These are phyloP conservation scores for Suillus placidus DNA, from an alignment of 768 basidiomycete genomes.

Conservation along the genomic window DNA sequence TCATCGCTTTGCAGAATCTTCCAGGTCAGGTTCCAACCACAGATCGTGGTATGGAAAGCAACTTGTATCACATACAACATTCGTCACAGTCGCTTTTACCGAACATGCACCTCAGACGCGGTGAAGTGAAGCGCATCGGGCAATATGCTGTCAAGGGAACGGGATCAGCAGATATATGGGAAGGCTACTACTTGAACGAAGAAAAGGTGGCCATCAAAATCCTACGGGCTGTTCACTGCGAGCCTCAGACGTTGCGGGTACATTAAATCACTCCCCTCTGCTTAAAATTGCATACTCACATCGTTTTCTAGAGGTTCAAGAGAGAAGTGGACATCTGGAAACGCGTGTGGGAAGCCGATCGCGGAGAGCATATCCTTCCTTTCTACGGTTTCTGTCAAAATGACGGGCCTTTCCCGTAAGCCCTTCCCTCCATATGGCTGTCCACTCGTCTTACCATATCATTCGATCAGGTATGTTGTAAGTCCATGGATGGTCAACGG, in stretches of 20 bases:
- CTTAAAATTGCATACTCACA: not conserved
- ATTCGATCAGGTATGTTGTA: constrained; percentile 49
- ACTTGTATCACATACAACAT: constrained; percentile 53
- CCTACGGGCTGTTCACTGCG: constrained; percentile 52
- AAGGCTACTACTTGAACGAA: constrained; percentile 54
- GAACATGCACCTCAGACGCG: constrained; percentile 50
- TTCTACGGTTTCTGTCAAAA: constrained; percentile 59
- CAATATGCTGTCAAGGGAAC: constrained; percentile 54
- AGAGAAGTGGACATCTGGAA: constrained; percentile 59
- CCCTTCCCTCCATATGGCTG: not conserved
- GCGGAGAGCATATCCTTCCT: constrained; percentile 54
- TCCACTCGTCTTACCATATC: constrained; percentile 8
- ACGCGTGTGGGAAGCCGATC: constrained; percentile 53
- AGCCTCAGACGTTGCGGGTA: constrained; percentile 48
- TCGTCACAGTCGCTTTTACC: constrained; percentile 51
- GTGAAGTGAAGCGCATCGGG: constrained; percentile 54
- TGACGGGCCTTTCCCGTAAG: constrained; percentile 61
- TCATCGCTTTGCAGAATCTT: constrained; percentile 25
- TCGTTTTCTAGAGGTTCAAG: constrained; percentile 46
- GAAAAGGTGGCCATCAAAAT: constrained; percentile 63
- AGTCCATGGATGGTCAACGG: constrained; percentile 61
- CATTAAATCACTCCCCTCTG: not conserved
- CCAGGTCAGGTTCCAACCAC: constrained; percentile 18
- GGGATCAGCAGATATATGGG: constrained; percentile 56
- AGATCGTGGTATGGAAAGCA: constrained; percentile 49